A percentile compares a stretch with the other conserved stretches of the same genome.
Evolutionary conservation across 75 land plant species (phyloP).

Genomic region (Pinus taeda): DNA sequence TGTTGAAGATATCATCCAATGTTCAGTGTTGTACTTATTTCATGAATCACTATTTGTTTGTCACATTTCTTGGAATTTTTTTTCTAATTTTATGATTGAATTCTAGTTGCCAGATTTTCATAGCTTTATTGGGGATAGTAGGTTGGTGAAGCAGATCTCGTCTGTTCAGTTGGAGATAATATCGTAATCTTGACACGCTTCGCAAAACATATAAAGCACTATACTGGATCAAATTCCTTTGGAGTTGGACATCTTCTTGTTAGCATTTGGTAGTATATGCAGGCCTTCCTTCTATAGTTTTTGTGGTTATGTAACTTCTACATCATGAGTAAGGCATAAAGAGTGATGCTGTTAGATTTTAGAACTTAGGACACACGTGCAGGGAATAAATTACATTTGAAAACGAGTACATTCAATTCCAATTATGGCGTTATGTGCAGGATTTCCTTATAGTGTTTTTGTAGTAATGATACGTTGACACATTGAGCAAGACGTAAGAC

Average conservation of each 20-base stretch:
- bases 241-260: too few relatives aligned
- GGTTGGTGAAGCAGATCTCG: too few relatives aligned
- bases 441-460: neutral
- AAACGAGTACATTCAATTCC: too few relatives aligned
- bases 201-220: too few relatives aligned
- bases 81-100: neutral
- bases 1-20: neutral
- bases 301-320: neutral
- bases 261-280: neutral
- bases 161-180: too few relatives aligned
- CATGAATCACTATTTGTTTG: neutral
- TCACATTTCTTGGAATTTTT: neutral
- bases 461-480: neutral
- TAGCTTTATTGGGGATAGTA: too few relatives aligned
- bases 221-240: too few relatives aligned
- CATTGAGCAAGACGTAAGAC: neutral
- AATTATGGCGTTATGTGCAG: neutral
- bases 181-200: too few relatives aligned
- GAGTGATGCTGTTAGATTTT: neutral
- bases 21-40: constrained; percentile 7
- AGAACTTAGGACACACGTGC: too few relatives aligned
- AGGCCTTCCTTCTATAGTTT: neutral
- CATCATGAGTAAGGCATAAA: neutral
- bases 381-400: too few relatives aligned
- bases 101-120: too few relatives aligned